Evolutionary conservation across 768 basidiomycete genomes (phyloP).

Genomic region (Agaricus blazei): DNA sequence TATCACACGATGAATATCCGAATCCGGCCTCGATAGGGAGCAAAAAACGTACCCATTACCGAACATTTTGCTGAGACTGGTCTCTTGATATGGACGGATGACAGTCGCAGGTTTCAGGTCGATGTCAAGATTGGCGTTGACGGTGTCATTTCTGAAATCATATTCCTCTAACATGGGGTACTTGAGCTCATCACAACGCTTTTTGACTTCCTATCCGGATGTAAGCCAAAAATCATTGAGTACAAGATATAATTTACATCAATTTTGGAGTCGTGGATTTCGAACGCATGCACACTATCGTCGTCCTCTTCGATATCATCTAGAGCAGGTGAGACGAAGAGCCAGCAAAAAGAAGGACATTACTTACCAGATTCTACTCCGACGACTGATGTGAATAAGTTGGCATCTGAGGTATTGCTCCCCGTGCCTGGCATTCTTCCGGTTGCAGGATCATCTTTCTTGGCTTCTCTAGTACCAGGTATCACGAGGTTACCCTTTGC

Average conservation of each 20-base stretch:
- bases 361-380: slow-evolving; percentile 81
- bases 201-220: slow-evolving; percentile 77
- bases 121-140: slow-evolving; percentile 96
- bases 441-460: slow-evolving; percentile 49
- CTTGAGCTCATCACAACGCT: slow-evolving; percentile 93
- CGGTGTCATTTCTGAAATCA: slow-evolving; percentile 95
- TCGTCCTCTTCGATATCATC: slow-evolving; percentile 98
- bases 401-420: slow-evolving; percentile 47
- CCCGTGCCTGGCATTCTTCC: slow-evolving; percentile 23
- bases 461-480: slow-evolving; percentile 75
- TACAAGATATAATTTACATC: slow-evolving; percentile 52
- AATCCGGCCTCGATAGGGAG: slow-evolving; percentile 4
- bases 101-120: slow-evolving; percentile 97
- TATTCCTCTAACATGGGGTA: slow-evolving; percentile 99
- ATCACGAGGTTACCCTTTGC: slow-evolving; percentile 79
- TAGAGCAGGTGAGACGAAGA: slow-evolving; percentile 22
- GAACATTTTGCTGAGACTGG: slow-evolving; percentile 98
- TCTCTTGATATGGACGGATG: slow-evolving; percentile 98
- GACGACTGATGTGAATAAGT: slow-evolving; percentile 93
- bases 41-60: slow-evolving; percentile 76
- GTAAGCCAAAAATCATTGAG: neutral
- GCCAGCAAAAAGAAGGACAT: neutral
- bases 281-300: slow-evolving; percentile 94
- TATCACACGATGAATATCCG: slow-evolving; percentile 21
- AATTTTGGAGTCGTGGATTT: slow-evolving; percentile 91